Percentiles rank a stretch among this genome's conserved stretches.
phyloP scores from a whole-genome alignment of 2,329 filamentous ascomycete species.

The Colletotrichum viniferum region DNA sequence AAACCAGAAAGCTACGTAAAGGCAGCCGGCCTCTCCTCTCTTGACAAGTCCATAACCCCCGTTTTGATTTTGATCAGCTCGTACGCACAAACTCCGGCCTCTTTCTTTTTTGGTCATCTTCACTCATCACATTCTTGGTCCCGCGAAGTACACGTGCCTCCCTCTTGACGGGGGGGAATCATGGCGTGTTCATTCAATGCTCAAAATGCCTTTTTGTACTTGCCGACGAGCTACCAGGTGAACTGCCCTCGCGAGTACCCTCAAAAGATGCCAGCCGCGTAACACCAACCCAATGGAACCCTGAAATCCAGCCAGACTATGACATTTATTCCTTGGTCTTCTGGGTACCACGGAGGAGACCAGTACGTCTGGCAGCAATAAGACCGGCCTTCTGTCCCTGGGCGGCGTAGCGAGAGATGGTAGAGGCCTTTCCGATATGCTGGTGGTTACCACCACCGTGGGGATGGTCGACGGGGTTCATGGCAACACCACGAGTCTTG shows the following conservation, averaged over 20 bases:
- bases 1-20: conserved; percentile 1
- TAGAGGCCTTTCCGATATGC: conserved; percentile 99
- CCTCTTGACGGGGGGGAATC: conserved; percentile 15
- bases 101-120: background rate
- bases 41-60: conserved; percentile 1
- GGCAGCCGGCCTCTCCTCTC: background rate
- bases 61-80: conserved; percentile 8
- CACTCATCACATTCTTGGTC: conserved; percentile 10
- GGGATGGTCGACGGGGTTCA: conserved; percentile 99
- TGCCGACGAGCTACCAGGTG: conserved; percentile 52
- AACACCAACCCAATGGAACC: conserved; percentile 70
- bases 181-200: conserved; percentile 38
- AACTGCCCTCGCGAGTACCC: conserved; percentile 52
- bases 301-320: conserved; percentile 49
- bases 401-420: conserved; percentile 96
- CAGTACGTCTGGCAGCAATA: conserved; percentile 98
- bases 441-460: conserved; percentile 99
- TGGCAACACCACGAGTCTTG: conserved; percentile 99
- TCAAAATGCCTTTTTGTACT: conserved; percentile 53
- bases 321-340: conserved; percentile 91
- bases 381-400: conserved; percentile 99
- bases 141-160: background rate
- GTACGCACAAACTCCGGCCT: conserved; percentile 7
- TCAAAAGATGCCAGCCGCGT: conserved; percentile 67
- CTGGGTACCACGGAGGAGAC: conserved; percentile 99